phyloP scores from a whole-genome alignment of 2,329 filamentous ascomycete species.

The Ascomycota sp. region DNA sequence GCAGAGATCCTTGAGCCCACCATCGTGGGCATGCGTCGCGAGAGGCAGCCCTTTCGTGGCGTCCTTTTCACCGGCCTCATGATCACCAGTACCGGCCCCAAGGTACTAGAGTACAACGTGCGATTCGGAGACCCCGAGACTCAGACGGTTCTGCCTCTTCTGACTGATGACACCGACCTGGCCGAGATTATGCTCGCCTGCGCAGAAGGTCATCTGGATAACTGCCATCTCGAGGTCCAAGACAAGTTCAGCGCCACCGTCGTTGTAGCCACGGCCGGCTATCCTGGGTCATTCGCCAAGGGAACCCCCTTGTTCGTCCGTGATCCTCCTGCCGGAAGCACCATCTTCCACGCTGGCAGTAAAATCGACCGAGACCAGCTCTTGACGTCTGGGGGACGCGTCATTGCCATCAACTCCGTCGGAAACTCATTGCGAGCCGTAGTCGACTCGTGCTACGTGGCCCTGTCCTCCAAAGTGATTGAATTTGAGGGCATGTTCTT shows the following conservation, averaged over 20 bases:
- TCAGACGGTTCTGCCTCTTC: constrained; percentile 62
- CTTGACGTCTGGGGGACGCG: constrained; percentile 65
- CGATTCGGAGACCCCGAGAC: constrained; percentile 86
- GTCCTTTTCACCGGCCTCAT: constrained; percentile 82
- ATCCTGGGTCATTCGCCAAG: constrained; percentile 72
- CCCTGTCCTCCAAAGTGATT: constrained; percentile 46
- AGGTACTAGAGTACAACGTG: constrained; percentile 82
- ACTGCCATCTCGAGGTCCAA: constrained; percentile 46
- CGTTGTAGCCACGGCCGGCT: constrained; percentile 81
- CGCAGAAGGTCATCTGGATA: constrained; percentile 51
- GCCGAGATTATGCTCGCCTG: constrained; percentile 80
- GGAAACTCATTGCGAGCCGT: constrained; percentile 55
- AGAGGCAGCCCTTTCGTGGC: constrained; percentile 53
- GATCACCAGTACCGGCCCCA: constrained; percentile 65
- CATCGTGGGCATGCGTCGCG: constrained; percentile 67
- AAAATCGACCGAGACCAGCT: constrained; percentile 40
- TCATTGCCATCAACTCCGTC: constrained; percentile 79
- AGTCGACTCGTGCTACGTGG: constrained; percentile 71
- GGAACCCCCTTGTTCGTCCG: constrained; percentile 39
- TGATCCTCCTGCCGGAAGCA: constrained; percentile 22
- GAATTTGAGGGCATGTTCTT: constrained; percentile 80
- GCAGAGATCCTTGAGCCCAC: constrained; percentile 73
- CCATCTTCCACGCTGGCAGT: constrained; percentile 90
- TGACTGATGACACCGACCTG: constrained; percentile 61
- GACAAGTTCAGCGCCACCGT: constrained; percentile 68